Evolutionary conservation across 768 basidiomycete species (phyloP), one percentile per base, ranked within the genome.

Genomic region (Lyophyllum shimeji): DNA sequence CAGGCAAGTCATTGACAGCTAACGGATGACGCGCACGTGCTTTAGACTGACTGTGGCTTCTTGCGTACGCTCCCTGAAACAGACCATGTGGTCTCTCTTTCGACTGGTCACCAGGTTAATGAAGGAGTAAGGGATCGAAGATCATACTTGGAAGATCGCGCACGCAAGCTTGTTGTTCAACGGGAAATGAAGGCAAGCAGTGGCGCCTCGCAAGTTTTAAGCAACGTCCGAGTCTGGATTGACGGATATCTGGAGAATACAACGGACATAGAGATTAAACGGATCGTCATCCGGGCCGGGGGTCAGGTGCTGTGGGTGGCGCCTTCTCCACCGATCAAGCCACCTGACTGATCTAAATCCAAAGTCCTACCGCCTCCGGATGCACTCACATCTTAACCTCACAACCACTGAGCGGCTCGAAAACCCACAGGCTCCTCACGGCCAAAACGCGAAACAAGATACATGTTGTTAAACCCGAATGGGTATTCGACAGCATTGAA

Each of bases 371-470:
- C 24, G 73, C 83, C 13, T 83, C 84, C 17, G 79, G 80, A 9
- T 86, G 86, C 45, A 93, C 92, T 7, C 92, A 95, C 66, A 85
- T 94, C 49, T 64, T 95, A 37, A 88, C 87, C 8, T 91, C 90
- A 6, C 82, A 83, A 59, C 80, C 79, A 51, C 74, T 93, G 53
- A 89, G 78, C 63, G 89, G 79, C 17, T 81, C 83, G 24, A 93
- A 93, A 69, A 86, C 81, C 2, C 83, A 92, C 55, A 83, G 78
- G 62, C 63, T 85, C 49, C 69, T 93, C 52, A 82, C 78, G 18
- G 67, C 72, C 21, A 84, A 81, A 62, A 74, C 73, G 29, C 74
- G 74, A 59, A 77, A 67, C 54, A 76, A 76, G 33, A 73, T 76
- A 7, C 78, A 87, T 53, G 80, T 93, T 52, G 89, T 93, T 29